These are phyloP conservation scores for Trypanosomatidae sp. DNA, from an alignment of 208 protist species.

Conservation along the genomic window DNA sequence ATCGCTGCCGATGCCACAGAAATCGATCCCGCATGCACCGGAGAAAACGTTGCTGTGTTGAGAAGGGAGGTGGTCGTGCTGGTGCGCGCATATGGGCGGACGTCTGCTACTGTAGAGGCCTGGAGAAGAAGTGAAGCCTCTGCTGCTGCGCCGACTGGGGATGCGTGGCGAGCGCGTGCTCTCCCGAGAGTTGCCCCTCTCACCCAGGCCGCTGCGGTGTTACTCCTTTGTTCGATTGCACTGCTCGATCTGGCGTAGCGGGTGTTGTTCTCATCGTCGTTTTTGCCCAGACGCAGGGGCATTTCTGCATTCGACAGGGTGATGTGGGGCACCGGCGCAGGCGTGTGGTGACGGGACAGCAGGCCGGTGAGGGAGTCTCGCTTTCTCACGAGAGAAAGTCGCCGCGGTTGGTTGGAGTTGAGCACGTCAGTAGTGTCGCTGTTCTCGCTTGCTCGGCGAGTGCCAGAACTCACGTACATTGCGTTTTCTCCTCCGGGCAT, in stretches of 20 bases:
- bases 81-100: not conserved
- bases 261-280: not conserved
- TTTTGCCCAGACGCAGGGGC: too few relatives aligned
- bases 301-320: not conserved
- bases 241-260: not conserved
- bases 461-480: slow-evolving; percentile 4
- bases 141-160: not conserved
- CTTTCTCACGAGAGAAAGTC: not conserved
- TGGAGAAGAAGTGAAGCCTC: not conserved
- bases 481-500: not conserved
- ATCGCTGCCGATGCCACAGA: not conserved
- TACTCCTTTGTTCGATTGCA: too few relatives aligned
- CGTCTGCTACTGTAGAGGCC: not conserved
- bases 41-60: not conserved
- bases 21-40: not conserved
- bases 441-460: slow-evolving; percentile 2
- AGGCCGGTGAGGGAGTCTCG: too few relatives aligned
- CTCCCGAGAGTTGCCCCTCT: not conserved
- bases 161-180: too few relatives aligned
- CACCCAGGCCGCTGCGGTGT: not conserved
- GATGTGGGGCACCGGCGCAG: not conserved
- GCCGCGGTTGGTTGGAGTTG: slow-evolving; percentile 22
- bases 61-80: not conserved
- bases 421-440: slow-evolving; percentile 9
- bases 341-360: not conserved